Conservation (phyloP, 371 early-diverging fungal genomes). For the Apophysomyces ossiformis region DNA sequence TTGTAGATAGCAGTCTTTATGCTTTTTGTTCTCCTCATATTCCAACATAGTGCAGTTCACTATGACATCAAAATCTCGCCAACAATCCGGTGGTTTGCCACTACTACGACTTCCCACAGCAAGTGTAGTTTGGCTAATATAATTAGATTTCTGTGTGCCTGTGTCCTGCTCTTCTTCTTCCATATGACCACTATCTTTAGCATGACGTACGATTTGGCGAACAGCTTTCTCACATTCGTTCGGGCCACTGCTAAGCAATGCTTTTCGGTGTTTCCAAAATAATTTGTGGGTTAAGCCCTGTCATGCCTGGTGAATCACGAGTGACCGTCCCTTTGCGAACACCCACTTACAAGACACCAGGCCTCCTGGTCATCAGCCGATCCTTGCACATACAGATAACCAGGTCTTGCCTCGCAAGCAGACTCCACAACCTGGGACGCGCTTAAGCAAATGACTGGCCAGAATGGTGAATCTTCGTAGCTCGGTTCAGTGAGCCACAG, state of each 20-base stretch:
- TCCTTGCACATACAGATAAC: constrained; percentile 85
- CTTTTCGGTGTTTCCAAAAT: constrained; percentile 72
- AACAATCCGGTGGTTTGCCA: constrained; percentile 60
- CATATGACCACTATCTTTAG: constrained; percentile 16
- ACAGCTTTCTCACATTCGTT: constrained; percentile 56
- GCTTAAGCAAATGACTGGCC: constrained; percentile 74
- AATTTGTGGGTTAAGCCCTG: constrained; percentile 53
- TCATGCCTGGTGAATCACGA: neutral
- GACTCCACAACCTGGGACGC: constrained; percentile 70
- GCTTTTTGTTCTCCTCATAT: constrained; percentile 26
- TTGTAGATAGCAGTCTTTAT: constrained; percentile 51
- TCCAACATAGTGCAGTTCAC: constrained; percentile 68
- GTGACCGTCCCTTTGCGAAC: neutral
- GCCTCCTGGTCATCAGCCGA: constrained; percentile 89
- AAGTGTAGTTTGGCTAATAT: constrained; percentile 59
- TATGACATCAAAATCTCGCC: constrained; percentile 63
- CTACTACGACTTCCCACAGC: constrained; percentile 63
- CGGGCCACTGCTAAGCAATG: constrained; percentile 47
- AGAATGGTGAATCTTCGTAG: constrained; percentile 55
- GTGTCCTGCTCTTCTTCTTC: constrained; percentile 16
- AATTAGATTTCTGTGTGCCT: constrained; percentile 33
- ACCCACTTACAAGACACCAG: constrained; percentile 67
- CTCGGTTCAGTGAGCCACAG: constrained; percentile 52
- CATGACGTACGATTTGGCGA: constrained; percentile 36
- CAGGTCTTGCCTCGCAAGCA: constrained; percentile 45